Percentiles rank a stretch among this genome's conserved stretches.
These are phyloP conservation scores for Lactarius psammicola DNA, from an alignment of 768 basidiomycete genomes.

Conservation along the genomic window DNA sequence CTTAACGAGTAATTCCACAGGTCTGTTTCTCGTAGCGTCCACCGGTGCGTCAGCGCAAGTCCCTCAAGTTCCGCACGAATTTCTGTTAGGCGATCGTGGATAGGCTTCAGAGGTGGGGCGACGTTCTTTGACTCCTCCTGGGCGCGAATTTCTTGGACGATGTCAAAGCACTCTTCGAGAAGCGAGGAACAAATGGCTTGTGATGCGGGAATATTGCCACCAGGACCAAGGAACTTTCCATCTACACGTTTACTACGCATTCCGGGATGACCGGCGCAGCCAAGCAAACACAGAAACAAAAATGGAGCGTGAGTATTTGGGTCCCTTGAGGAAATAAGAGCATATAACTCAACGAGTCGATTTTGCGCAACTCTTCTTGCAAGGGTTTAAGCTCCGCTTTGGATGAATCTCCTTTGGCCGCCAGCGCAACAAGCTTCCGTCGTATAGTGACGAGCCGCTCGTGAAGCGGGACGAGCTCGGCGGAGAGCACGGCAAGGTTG, in stretches of 20 bases:
- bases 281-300: constrained; percentile 6
- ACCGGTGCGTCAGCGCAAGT: constrained; percentile 91
- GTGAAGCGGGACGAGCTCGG: constrained; percentile 88
- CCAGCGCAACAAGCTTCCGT: constrained; percentile 83
- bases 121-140: constrained; percentile 89
- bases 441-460: constrained; percentile 84
- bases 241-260: constrained; percentile 79
- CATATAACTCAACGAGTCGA: constrained; percentile 83
- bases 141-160: constrained; percentile 92
- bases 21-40: constrained; percentile 94
- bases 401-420: constrained; percentile 81
- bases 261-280: constrained; percentile 27
- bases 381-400: constrained; percentile 88
- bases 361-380: constrained; percentile 89
- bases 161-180: constrained; percentile 95
- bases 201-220: constrained; percentile 85
- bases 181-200: constrained; percentile 90
- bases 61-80: constrained; percentile 88
- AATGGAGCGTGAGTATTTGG: constrained; percentile 12
- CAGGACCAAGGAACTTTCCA: constrained; percentile 91
- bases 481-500: constrained; percentile 81
- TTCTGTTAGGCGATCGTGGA: constrained; percentile 86
- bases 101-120: constrained; percentile 80
- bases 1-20: constrained; percentile 91
- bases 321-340: constrained; percentile 25